Conservation (phyloP, 169 alveolate species). For the Plasmodium knowlesi region DNA sequence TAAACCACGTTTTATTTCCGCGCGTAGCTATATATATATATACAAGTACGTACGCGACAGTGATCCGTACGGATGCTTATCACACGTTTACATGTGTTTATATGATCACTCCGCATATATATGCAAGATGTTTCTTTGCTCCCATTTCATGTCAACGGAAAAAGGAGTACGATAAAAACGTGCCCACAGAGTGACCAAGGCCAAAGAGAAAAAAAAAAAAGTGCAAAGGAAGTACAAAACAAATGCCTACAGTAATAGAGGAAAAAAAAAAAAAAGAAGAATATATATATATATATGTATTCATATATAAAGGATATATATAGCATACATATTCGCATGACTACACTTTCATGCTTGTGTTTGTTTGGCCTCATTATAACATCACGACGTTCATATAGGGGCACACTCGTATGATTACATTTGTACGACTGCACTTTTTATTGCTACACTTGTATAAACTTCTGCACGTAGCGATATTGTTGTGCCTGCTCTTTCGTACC, state of each 20-base stretch:
- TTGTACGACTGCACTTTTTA: too few species aligned
- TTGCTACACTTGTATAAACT: neutral
- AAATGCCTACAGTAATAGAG: neutral
- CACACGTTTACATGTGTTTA: neutral
- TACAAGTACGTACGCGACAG: neutral
- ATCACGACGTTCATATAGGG: neutral
- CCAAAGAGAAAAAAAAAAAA: neutral
- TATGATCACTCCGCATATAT: neutral
- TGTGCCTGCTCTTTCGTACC: neutral
- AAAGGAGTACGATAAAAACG: neutral
- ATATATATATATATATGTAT: too few species aligned
- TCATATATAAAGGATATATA: too few species aligned
- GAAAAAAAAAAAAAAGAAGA: too few species aligned
- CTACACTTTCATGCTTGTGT: neutral
- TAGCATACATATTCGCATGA: neutral
- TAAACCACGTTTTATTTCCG: conserved; percentile 1
- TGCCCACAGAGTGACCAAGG: neutral
- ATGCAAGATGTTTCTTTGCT: neutral
- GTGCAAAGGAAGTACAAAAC: neutral
- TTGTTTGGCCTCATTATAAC: neutral
- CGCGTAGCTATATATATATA: neutral
- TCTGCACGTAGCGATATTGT: neutral
- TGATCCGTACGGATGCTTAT: neutral
- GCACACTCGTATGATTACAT: neutral
- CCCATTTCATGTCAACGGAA: neutral